phyloP scores from a whole-genome alignment of 345 rosid genomes.

The Conringia planisiliqua region DNA sequence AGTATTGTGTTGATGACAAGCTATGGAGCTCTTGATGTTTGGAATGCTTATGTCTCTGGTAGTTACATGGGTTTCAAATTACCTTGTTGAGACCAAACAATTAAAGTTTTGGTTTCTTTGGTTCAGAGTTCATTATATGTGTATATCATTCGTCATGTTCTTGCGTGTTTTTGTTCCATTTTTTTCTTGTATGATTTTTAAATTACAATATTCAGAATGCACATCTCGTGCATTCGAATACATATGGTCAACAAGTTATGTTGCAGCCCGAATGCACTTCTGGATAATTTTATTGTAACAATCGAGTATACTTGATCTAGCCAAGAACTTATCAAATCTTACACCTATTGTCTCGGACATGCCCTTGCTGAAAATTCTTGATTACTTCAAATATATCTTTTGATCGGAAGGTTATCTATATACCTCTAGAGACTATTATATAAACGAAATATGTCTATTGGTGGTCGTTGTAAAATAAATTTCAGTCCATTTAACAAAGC shows the following conservation, averaged over 20 bases:
- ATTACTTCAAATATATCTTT: no score
- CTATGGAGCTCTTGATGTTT: slow-evolving; percentile 61
- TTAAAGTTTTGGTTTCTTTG: slow-evolving; percentile 24
- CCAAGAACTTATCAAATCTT: no score
- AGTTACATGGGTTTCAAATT: slow-evolving; percentile 67
- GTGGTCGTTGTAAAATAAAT: no score
- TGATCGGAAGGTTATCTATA: no score
- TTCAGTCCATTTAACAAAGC: no score
- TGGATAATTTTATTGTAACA: not conserved
- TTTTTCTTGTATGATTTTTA: not conserved
- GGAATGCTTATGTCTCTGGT: slow-evolving; percentile 61
- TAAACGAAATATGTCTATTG: no score
- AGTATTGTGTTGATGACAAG: slow-evolving; percentile 72
- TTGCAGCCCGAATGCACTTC: not conserved
- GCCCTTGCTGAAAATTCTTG: no score
- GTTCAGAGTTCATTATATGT: not conserved
- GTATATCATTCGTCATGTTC: slow-evolving; percentile 11
- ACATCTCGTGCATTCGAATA: slow-evolving; percentile 40
- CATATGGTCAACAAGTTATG: slow-evolving; percentile 9
- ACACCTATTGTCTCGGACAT: no score
- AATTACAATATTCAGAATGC: slow-evolving; percentile 19
- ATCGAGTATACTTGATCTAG: not conserved
- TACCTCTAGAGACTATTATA: no score
- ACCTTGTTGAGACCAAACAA: slow-evolving; percentile 48
- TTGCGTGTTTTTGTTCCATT: slow-evolving; percentile 6